Conservation (phyloP, 2,329 filamentous ascomycete species). For the Fusarium sp. region DNA sequence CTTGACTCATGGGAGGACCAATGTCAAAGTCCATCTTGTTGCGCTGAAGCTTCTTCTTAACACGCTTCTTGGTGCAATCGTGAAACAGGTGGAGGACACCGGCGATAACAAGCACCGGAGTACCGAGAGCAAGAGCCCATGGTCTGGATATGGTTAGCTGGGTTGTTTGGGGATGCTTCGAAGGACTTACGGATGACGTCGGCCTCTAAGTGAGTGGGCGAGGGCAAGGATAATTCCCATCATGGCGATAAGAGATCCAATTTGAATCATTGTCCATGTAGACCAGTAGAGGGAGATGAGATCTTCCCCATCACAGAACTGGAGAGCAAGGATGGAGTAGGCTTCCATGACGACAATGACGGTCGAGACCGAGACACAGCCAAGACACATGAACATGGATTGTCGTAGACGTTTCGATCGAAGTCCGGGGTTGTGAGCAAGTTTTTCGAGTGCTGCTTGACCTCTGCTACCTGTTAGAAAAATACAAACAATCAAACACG, state of each 20-base stretch:
- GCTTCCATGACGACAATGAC: constrained; percentile 65
- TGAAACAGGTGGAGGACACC: constrained; percentile 64
- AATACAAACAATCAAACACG: not conserved
- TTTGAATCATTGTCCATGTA: constrained; percentile 70
- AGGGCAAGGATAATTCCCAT: constrained; percentile 67
- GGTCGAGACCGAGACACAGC: constrained; percentile 59
- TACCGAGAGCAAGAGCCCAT: constrained; percentile 71
- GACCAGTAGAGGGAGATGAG: constrained; percentile 71
- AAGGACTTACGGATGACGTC: constrained; percentile 62
- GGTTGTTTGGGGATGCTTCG: too few species aligned
- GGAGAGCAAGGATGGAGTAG: constrained; percentile 64
- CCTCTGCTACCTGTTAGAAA: constrained; percentile 40
- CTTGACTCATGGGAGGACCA: constrained; percentile 57
- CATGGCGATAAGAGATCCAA: constrained; percentile 70
- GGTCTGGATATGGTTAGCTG: constrained; percentile 49
- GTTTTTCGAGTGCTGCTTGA: constrained; percentile 53
- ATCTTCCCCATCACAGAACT: constrained; percentile 71
- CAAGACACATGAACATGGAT: constrained; percentile 58
- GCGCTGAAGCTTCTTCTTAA: constrained; percentile 47
- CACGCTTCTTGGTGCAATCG: constrained; percentile 51
- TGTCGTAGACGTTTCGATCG: constrained; percentile 53
- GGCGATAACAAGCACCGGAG: constrained; percentile 69
- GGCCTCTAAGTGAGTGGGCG: constrained; percentile 61
- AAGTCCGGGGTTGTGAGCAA: constrained; percentile 46
- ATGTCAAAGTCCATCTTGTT: constrained; percentile 40